A percentile compares a stretch with the other conserved stretches of the same genome.
phyloP scores from a whole-genome alignment of 1,284 basidiomycete species.

The Vanrija sp. region DNA sequence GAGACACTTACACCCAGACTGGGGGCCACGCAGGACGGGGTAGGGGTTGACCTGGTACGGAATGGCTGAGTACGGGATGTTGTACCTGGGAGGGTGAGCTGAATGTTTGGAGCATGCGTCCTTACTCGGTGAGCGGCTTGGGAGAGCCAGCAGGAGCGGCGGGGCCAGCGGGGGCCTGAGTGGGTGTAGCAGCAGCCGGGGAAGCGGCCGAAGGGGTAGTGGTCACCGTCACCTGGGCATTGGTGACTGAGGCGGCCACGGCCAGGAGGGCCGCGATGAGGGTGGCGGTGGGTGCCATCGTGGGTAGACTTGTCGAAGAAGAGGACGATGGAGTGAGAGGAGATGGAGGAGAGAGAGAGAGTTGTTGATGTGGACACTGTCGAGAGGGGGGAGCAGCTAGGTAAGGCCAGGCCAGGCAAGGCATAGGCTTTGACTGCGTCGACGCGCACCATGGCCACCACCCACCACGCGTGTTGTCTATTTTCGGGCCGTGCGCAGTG shows the following conservation, averaged over 20 bases:
- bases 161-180: background rate
- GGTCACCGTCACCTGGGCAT: background rate
- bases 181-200: background rate
- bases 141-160: constrained; percentile 4
- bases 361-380: too few relatives aligned
- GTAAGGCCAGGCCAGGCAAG: too few relatives aligned
- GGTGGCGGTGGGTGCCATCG: constrained; percentile 21
- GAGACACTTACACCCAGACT: constrained; percentile 7
- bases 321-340: too few relatives aligned
- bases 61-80: constrained; percentile 14
- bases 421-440: too few relatives aligned
- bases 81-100: constrained; percentile 5
- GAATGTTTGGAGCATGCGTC: background rate
- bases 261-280: constrained; percentile 52
- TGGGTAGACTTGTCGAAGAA: too few relatives aligned
- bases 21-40: constrained; percentile 5
- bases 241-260: background rate
- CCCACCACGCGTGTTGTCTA: too few relatives aligned
- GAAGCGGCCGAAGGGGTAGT: background rate
- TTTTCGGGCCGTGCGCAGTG: too few relatives aligned
- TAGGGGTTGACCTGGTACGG: constrained; percentile 12
- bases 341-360: too few relatives aligned
- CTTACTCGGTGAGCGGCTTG: constrained; percentile 15
- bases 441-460: too few relatives aligned
- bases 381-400: too few relatives aligned